A percentile compares a stretch with the other conserved stretches of the same genome.
Conservation (phyloP, 495 filamentous ascomycete species). For the Hypoxylon subgilvum region DNA sequence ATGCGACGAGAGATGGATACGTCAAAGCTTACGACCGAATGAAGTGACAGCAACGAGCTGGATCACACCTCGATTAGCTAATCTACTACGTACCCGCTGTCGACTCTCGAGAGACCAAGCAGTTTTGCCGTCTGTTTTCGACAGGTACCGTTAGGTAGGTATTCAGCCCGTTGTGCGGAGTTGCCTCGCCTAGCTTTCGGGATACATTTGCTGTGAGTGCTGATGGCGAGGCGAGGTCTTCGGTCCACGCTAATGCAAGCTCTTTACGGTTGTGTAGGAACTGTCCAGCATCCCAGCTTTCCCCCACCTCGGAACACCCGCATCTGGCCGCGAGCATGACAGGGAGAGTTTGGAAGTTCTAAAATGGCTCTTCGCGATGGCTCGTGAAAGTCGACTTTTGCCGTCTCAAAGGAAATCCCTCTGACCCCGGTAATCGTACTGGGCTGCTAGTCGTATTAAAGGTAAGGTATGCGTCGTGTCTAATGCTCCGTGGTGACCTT, state of each 20-base stretch:
- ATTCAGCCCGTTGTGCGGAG: constrained; percentile 33
- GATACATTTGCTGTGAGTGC: constrained; percentile 22
- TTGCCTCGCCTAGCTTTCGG: constrained; percentile 19
- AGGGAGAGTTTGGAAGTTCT: constrained; percentile 12
- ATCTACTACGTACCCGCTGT: constrained; percentile 6
- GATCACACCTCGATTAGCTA: constrained; percentile 12
- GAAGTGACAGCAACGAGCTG: constrained; percentile 3
- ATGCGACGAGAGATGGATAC: constrained; percentile 6
- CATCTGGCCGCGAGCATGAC: constrained; percentile 32
- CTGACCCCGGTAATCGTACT: constrained; percentile 14
- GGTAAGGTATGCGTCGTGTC: constrained; percentile 12
- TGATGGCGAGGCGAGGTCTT: constrained; percentile 34
- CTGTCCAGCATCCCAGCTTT: no score
- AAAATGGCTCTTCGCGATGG: neutral
- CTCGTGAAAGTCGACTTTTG: neutral
- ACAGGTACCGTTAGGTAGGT: neutral
- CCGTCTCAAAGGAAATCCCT: constrained; percentile 1
- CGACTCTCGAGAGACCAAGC: no score
- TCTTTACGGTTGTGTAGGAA: constrained; percentile 31
- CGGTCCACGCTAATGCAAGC: constrained; percentile 35
- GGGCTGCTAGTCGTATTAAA: constrained; percentile 11
- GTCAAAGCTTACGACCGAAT: neutral
- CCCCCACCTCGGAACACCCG: constrained; percentile 15
- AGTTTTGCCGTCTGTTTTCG: constrained; percentile 18
- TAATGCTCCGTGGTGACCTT: constrained; percentile 13